A percentile compares a stretch with the other conserved stretches of the same genome.
phyloP scores from a whole-genome alignment of 352 stramenopile species.

The Pythium phragmiticola region DNA sequence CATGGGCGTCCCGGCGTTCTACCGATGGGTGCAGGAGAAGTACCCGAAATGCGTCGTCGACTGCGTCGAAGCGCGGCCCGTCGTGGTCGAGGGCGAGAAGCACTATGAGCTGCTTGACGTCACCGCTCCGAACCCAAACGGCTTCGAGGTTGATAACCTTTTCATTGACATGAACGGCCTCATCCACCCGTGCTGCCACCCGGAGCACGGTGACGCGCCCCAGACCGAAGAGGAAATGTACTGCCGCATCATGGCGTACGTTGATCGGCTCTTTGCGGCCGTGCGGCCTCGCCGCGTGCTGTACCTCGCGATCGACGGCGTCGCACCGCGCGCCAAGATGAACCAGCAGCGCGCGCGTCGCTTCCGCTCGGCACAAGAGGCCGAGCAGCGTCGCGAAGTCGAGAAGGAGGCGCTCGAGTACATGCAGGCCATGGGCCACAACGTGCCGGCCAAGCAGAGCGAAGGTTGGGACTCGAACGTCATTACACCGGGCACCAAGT shows the following conservation, averaged over 20 bases:
- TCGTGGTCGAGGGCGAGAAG: conserved; percentile 77
- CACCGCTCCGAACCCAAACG: conserved; percentile 91
- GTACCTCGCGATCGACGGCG: conserved; percentile 98
- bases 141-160: conserved; percentile 97
- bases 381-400: conserved; percentile 90
- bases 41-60: conserved; percentile 98
- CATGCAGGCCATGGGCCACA: conserved; percentile 88
- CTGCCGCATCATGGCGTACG: conserved; percentile 93
- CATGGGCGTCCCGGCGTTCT: conserved; percentile 99
- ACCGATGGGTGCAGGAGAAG: conserved; percentile 98
- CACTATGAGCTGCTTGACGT: conserved; percentile 82
- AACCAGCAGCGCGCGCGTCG: conserved; percentile 98
- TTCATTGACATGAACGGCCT: conserved; percentile 99
- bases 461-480: conserved; percentile 98
- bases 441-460: conserved; percentile 74
- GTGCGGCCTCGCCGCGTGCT: conserved; percentile 95
- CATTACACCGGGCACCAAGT: conserved; percentile 99
- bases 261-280: conserved; percentile 95
- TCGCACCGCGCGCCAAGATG: conserved; percentile 99
- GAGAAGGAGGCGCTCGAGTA: conserved; percentile 93
- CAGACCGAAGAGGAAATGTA: conserved; percentile 99
- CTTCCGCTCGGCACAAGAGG: conserved; percentile 96
- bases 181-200: conserved; percentile 99
- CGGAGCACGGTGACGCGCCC: conserved; percentile 89
- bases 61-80: conserved; percentile 66